Evolutionary conservation across 2,329 filamentous ascomycete species (phyloP).

Genomic region (Aspergillus pseudoterreus): DNA sequence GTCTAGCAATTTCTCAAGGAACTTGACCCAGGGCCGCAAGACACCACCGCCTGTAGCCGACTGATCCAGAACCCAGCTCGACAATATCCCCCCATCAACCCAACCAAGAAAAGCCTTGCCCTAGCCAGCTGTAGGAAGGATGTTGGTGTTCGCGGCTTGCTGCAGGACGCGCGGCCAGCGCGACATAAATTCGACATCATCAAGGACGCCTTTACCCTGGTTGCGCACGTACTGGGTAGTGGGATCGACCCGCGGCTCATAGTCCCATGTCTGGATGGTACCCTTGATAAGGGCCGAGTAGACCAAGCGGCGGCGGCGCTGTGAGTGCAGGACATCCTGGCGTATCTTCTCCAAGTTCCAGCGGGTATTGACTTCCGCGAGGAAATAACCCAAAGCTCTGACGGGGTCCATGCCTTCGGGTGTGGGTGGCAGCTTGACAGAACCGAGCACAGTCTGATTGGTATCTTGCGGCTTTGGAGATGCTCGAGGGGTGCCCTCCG

Average conservation of each 20-base stretch:
- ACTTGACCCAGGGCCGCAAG: no score
- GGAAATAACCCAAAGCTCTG: conserved; percentile 61
- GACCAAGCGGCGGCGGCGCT: conserved; percentile 73
- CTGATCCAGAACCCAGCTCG: no score
- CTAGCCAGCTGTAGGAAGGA: no score
- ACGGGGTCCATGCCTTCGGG: conserved; percentile 30
- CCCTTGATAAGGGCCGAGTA: conserved; percentile 77
- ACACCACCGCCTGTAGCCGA: no score
- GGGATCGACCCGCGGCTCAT: conserved; percentile 58
- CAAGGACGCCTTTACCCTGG: conserved; percentile 38
- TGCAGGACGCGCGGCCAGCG: conserved; percentile 39
- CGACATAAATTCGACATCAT: conserved; percentile 40
- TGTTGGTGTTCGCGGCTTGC: conserved; percentile 24
- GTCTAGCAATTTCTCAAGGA: no score
- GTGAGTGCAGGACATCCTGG: conserved; percentile 67
- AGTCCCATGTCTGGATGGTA: conserved; percentile 78
- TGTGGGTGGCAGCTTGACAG: conserved; percentile 38
- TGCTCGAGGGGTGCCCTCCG: conserved; percentile 27
- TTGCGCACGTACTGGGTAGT: conserved; percentile 70
- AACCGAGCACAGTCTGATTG: conserved; percentile 30
- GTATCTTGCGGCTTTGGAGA: conserved; percentile 22
- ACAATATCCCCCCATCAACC: no score
- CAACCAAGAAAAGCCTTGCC: no score
- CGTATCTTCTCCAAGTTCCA: conserved; percentile 83
- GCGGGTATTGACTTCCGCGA: conserved; percentile 66